Evolutionary conservation across 768 basidiomycete species (phyloP), one percentile per base, ranked within the genome.

Genomic region (Trametes elegans): DNA sequence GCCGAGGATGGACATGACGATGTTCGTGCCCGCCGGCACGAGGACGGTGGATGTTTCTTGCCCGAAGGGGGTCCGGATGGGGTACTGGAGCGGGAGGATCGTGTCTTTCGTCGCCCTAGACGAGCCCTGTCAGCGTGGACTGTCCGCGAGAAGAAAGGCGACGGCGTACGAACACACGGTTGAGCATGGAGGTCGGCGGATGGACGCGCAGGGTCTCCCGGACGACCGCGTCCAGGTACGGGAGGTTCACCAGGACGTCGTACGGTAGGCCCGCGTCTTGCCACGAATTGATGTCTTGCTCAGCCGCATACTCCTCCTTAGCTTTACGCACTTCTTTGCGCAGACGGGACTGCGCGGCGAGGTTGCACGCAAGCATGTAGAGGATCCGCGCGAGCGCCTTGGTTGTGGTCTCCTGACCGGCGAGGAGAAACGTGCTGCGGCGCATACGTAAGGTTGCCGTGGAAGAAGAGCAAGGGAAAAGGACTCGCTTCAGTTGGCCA

Each of bases 51-150:
- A 65, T 13, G 76, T 67, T 0, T 59, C 60, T 45, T 70, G 59
- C 0, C 81, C 81, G 0, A 72, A 63, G 1, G 67, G 57, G 0
- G 77, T 78, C 10, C 61, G 66, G 14, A 84, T 59, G 7, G 82
- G 81, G 1, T 61, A 64, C 16, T 70, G 71, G 23, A 87, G 72
- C 0, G 83, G 85, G 8, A 88, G 76, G 2, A 80, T 62, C 56
- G 85, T 81, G 61, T 86, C 83, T 48, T 73, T 69, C 0, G 68
- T 63, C 0, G 79, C 79, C 2, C 49, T 55, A 23, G 10, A 14
- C 2, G 9, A 2, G 26, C 16, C 11, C 23, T 5, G 19, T 46
- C 5, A 38, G 23, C 16, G 31, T 13, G 19, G 11, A 9, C 19
- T 3, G 23, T 11, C 26, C 14, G 19, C 21, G 9, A 35, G n/a